Conservation (phyloP, 306 rosid genomes). For the Albizia julibrissin region DNA sequence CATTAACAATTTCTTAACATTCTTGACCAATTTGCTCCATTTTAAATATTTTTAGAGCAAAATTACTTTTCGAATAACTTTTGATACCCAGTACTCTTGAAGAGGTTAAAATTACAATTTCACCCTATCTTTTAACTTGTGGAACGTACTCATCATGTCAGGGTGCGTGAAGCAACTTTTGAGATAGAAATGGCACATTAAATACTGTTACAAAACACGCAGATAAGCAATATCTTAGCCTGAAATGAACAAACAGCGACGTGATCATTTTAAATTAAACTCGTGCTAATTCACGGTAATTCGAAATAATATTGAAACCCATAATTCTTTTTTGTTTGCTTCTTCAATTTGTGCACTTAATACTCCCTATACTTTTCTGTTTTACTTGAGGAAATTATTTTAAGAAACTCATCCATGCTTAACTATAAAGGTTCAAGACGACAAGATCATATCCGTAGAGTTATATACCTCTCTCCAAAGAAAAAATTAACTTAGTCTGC, state of each 20-base stretch:
- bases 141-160: no score
- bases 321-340: background rate
- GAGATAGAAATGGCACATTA: background rate
- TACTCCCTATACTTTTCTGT: background rate
- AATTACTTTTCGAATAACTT: no score
- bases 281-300: constrained; percentile 15
- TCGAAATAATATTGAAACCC: background rate
- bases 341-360: background rate
- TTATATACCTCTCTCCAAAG: background rate
- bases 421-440: background rate
- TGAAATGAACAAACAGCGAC: constrained; percentile 16
- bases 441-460: background rate
- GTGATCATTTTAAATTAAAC: background rate
- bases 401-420: background rate
- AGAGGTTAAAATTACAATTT: no score
- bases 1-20: no score
- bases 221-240: background rate
- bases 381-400: background rate
- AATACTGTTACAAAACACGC: background rate
- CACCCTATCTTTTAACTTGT: no score
- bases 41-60: no score
- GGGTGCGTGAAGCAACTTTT: background rate
- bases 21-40: no score
- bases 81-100: no score
- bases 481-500: background rate